Conservation (phyloP, 2,329 filamentous ascomycete species). For the Xylaria sp. region DNA sequence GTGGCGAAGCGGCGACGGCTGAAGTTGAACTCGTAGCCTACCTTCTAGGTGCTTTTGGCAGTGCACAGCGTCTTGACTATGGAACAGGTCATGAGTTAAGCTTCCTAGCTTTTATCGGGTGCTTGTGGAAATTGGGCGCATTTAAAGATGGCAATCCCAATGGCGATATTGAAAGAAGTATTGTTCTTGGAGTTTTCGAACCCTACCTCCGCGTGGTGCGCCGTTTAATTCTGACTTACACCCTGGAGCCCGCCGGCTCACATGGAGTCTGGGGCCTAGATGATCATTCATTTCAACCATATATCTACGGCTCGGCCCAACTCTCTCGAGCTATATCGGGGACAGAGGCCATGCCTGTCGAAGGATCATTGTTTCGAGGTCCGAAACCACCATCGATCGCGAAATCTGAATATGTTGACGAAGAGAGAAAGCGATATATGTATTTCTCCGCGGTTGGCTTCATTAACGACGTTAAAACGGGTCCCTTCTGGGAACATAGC, state of each 20-base stretch:
- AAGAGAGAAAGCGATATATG: constrained; percentile 73
- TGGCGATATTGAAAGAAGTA: constrained; percentile 72
- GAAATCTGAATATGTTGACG: constrained; percentile 67
- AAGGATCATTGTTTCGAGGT: constrained; percentile 75
- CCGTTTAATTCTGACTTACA: constrained; percentile 86
- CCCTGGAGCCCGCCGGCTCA: constrained; percentile 90
- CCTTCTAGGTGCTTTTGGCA: constrained; percentile 85
- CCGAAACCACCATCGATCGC: constrained; percentile 75
- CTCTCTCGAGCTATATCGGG: constrained; percentile 75
- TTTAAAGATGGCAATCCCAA: constrained; percentile 65
- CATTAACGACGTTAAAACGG: constrained; percentile 95
- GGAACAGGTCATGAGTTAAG: constrained; percentile 95
- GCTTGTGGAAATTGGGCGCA: constrained; percentile 86
- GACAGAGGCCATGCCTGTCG: constrained; percentile 69
- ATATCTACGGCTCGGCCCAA: constrained; percentile 94
- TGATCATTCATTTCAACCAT: constrained; percentile 92
- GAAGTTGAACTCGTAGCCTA: constrained; percentile 77
- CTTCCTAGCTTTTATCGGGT: constrained; percentile 88
- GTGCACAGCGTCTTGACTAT: constrained; percentile 87
- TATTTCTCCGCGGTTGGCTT: constrained; percentile 97
- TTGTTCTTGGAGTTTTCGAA: constrained; percentile 83
- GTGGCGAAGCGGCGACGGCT: constrained; percentile 50
- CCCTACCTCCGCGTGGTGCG: constrained; percentile 77
- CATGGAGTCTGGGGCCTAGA: constrained; percentile 99
- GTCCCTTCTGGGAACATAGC: constrained; percentile 96